phyloP scores from a whole-genome alignment of 495 filamentous ascomycete species.

The Bacidia gigantensis region DNA sequence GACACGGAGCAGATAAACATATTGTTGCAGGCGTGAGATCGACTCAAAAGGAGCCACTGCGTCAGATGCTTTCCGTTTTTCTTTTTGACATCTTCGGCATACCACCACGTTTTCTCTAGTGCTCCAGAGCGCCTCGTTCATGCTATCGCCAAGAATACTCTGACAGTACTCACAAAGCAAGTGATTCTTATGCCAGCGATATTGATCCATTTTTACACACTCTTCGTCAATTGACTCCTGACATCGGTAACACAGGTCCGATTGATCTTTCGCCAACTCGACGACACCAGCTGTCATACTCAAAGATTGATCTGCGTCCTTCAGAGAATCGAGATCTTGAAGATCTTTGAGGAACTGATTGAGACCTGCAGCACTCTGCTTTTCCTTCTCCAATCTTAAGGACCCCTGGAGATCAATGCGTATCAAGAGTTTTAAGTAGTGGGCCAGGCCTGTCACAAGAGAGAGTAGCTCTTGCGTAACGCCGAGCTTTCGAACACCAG shows the following conservation, averaged over 20 bases:
- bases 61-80: conserved; percentile 30
- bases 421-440: conserved; percentile 96
- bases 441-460: conserved; percentile 88
- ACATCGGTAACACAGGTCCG: conserved; percentile 70
- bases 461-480: conserved; percentile 95
- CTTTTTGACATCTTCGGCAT: conserved; percentile 53
- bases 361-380: conserved; percentile 56
- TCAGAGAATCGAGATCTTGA: conserved; percentile 54
- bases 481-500: conserved; percentile 70
- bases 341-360: conserved; percentile 71
- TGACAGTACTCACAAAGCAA: conserved; percentile 63
- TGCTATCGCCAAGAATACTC: conserved; percentile 49
- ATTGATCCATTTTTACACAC: conserved; percentile 57
- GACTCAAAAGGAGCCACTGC: conserved; percentile 42
- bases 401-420: conserved; percentile 91
- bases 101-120: conserved; percentile 48
- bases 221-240: conserved; percentile 87
- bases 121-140: conserved; percentile 53
- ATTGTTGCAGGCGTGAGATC: conserved; percentile 79
- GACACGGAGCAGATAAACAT: conserved; percentile 81
- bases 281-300: conserved; percentile 61
- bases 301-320: conserved; percentile 55
- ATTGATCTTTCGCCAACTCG: conserved; percentile 58
- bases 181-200: conserved; percentile 73
- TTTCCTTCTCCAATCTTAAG: conserved; percentile 79